A percentile compares a stretch with the other conserved stretches of the same genome.
Evolutionary conservation across 1,139 yeast species (phyloP).

Genomic region (Suhomyces ambrosiae): DNA sequence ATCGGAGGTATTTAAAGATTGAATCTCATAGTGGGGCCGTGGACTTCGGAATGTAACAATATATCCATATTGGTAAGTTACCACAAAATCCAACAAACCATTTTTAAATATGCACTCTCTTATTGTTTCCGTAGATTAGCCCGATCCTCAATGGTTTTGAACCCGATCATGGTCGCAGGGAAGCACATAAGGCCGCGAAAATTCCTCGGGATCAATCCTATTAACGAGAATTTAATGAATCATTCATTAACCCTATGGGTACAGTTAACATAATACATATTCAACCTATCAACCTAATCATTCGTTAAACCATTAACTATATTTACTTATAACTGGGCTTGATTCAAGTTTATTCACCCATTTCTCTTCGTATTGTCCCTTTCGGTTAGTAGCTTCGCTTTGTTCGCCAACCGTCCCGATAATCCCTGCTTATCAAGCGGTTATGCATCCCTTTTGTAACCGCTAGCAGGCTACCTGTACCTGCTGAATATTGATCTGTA

Average conservation of each 20-base stretch:
- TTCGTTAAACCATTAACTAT: too few relatives aligned
- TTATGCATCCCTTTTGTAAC: neutral
- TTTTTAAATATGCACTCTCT: neutral
- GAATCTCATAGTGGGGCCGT: neutral
- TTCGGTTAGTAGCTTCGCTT: neutral
- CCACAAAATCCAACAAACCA: conserved; percentile 4
- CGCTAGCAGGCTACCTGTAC: too few relatives aligned
- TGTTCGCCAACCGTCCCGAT: neutral
- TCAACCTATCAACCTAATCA: too few relatives aligned
- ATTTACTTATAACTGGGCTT: too few relatives aligned
- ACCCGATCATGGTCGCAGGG: conserved; percentile 1
- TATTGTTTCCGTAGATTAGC: conserved; percentile 7
- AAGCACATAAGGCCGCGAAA: neutral
- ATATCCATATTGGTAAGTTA: conserved; percentile 5
- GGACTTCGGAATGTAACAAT: conserved; percentile 11
- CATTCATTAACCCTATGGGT: too few relatives aligned
- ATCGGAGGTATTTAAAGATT: conserved; percentile 4
- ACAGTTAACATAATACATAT: too few relatives aligned
- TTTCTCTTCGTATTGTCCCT: neutral
- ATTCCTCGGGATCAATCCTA: too few relatives aligned
- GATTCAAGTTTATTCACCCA: neutral
- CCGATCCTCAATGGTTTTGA: conserved; percentile 4
- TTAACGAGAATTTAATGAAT: too few relatives aligned
- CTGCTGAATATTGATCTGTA: neutral
- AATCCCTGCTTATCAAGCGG: conserved; percentile 1